phyloP scores from a whole-genome alignment of 257 asterid genomes.

The Paraleonurus japonicus region DNA sequence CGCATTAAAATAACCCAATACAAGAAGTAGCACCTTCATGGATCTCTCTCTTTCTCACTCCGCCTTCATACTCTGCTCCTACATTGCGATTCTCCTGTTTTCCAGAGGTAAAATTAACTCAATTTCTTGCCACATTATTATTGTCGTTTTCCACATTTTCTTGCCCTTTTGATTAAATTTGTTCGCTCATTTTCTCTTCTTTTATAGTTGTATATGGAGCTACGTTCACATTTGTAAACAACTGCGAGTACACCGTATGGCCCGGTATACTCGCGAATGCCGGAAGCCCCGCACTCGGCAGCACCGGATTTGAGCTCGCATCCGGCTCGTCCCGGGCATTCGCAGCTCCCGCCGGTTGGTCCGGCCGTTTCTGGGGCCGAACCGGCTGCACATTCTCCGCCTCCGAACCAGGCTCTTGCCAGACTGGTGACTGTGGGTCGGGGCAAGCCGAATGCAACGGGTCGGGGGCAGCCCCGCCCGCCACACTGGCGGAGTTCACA shows the following conservation, averaged over 20 bases:
- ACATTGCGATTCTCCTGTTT: slow-evolving; percentile 42
- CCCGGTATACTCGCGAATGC: slow-evolving; percentile 91
- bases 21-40: too few species aligned
- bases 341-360: slow-evolving; percentile 88
- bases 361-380: slow-evolving; percentile 94
- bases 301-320: slow-evolving; percentile 88
- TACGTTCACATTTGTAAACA: slow-evolving; percentile 86
- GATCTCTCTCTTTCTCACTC: slow-evolving; percentile 38
- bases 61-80: slow-evolving; percentile 29
- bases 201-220: slow-evolving; percentile 60
- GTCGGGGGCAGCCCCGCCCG: slow-evolving; percentile 92
- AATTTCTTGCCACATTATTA: not conserved
- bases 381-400: slow-evolving; percentile 70
- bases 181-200: not conserved
- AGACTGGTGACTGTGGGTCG: slow-evolving; percentile 88
- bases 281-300: slow-evolving; percentile 69
- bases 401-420: slow-evolving; percentile 59
- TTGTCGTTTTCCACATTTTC: not conserved
- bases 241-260: slow-evolving; percentile 82
- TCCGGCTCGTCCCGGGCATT: slow-evolving; percentile 57
- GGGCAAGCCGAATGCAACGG: slow-evolving; percentile 80
- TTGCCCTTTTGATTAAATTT: too few species aligned
- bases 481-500: slow-evolving; percentile 88
- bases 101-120: slow-evolving; percentile 40
- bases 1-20: not conserved